A percentile compares a stretch with the other conserved stretches of the same genome.
Conservation (phyloP, 495 filamentous ascomycete species). For the Cudoniella acicularis region DNA sequence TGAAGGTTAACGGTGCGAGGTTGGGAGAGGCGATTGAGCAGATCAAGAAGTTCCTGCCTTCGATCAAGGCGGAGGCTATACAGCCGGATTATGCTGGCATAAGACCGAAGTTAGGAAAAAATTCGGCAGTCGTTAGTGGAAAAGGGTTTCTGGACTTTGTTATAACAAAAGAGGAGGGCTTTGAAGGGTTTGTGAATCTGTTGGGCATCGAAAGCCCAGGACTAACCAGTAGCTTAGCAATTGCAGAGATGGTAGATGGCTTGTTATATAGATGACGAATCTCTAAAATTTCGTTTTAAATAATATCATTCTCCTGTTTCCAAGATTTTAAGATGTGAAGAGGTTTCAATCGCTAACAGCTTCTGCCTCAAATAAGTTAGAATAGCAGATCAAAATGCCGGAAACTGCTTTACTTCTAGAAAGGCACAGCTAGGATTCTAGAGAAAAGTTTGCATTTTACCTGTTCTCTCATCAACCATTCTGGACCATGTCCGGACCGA, state of each 20-base stretch:
- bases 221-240: conserved; percentile 83
- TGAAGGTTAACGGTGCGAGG: conserved; percentile 48
- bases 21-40: conserved; percentile 64
- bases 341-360: too few species aligned
- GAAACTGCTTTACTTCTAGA: too few species aligned
- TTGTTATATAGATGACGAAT: conserved; percentile 57
- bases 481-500: too few species aligned
- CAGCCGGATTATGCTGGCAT: conserved; percentile 86
- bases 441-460: too few species aligned
- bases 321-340: too few species aligned
- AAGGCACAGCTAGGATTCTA: too few species aligned
- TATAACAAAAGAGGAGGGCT: conserved; percentile 77
- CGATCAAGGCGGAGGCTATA: conserved; percentile 62
- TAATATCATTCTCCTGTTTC: too few species aligned
- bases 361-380: too few species aligned
- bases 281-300: neutral
- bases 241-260: conserved; percentile 75
- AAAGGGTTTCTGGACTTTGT: conserved; percentile 80
- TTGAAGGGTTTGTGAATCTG: conserved; percentile 84
- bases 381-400: too few species aligned
- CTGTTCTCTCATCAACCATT: too few species aligned
- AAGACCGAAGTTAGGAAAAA: conserved; percentile 73
- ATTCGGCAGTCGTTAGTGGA: conserved; percentile 53
- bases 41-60: conserved; percentile 77
- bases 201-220: conserved; percentile 95